Evolutionary conservation across 441 rosid genomes (phyloP).

Genomic region (Hypseocharis bilobata): DNA sequence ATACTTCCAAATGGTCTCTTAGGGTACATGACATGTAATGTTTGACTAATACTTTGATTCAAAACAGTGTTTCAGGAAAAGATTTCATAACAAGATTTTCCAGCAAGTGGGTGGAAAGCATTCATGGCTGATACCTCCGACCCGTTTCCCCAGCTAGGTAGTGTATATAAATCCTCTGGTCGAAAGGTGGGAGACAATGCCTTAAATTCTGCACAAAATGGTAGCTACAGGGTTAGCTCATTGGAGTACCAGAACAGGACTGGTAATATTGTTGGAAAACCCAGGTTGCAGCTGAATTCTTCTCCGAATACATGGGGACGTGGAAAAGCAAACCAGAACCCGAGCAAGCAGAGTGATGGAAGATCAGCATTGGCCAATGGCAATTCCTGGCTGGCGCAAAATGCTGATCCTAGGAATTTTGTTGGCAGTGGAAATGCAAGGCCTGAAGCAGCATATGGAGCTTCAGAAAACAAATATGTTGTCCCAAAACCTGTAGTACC

Average conservation of each 20-base stretch:
- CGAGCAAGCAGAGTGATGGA: neutral
- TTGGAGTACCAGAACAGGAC: neutral
- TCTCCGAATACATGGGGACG: neutral
- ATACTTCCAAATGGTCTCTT: no score
- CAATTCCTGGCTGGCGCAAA: neutral
- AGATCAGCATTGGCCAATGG: neutral
- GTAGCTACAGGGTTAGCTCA: neutral
- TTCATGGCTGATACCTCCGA: slow-evolving; percentile 18
- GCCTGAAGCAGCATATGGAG: neutral
- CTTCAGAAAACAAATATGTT: neutral
- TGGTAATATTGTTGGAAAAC: neutral
- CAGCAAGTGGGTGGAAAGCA: neutral
- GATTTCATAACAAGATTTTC: neutral
- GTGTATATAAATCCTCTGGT: slow-evolving; percentile 21
- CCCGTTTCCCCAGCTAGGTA: slow-evolving; percentile 26
- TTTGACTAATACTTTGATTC: slow-evolving; percentile 1
- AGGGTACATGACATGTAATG: neutral
- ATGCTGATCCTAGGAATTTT: neutral
- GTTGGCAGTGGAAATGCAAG: neutral
- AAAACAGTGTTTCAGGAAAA: slow-evolving; percentile 1
- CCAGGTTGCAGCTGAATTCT: neutral
- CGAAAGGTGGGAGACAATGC: slow-evolving; percentile 3
- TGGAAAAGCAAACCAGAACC: neutral
- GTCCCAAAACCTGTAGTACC: neutral
- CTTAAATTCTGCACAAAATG: slow-evolving; percentile 3